Percentiles rank a stretch among this genome's conserved stretches.
Conservation (phyloP, 2,329 filamentous ascomycete genomes). For the Arthrobotrys sphaeroides region DNA sequence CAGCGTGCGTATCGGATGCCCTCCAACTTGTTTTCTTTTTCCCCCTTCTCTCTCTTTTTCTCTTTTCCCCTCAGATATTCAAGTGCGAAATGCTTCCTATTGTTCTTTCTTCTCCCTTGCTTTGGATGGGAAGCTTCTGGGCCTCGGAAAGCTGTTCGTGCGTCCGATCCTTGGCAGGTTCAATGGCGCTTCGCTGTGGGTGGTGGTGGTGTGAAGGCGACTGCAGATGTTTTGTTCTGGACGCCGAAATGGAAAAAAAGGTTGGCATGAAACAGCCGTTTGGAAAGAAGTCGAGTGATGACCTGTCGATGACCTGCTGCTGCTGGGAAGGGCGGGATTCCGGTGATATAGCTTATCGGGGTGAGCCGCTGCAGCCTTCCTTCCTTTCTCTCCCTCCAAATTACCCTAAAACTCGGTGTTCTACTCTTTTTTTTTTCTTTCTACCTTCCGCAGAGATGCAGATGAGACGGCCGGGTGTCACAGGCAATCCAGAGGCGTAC, state of each 20-base stretch:
- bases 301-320: constrained; percentile 2
- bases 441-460: constrained; percentile 28
- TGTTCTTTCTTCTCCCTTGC: constrained; percentile 51
- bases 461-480: constrained; percentile 45
- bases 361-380: constrained; percentile 31
- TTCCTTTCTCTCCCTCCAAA: constrained; percentile 34
- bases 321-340: not conserved
- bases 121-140: constrained; percentile 27
- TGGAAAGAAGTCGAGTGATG: constrained; percentile 6
- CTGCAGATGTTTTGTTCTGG: constrained; percentile 32
- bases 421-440: constrained; percentile 4
- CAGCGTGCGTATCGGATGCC: constrained; percentile 14
- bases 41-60: not conserved
- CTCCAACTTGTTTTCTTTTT: constrained; percentile 36
- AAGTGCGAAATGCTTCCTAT: constrained; percentile 22
- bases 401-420: constrained; percentile 30
- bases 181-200: constrained; percentile 39
- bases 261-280: constrained; percentile 31
- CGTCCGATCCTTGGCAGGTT: constrained; percentile 43
- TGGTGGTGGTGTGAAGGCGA: constrained; percentile 14
- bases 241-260: constrained; percentile 40
- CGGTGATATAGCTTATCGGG: constrained; percentile 24
- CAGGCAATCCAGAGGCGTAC: constrained; percentile 21
- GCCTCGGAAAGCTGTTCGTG: constrained; percentile 40
- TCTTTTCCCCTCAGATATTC: constrained; percentile 10